Conservation (phyloP, 768 basidiomycete species). For the Phlebiopsis flavidoalba region DNA sequence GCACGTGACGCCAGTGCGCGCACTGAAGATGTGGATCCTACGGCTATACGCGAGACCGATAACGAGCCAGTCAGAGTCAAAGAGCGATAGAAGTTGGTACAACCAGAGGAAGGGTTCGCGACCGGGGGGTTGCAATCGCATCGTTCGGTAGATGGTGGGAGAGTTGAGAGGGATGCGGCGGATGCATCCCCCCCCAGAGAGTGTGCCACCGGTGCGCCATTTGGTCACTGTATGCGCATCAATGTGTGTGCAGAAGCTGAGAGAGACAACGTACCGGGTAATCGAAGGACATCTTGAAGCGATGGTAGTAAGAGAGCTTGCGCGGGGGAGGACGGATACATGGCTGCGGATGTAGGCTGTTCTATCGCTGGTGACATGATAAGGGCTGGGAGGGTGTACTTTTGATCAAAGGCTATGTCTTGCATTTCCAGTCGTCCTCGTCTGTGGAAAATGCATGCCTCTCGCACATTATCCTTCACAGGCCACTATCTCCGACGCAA, state of each 20-base stretch:
- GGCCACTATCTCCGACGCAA: slow-evolving; percentile 69
- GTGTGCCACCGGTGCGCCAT: slow-evolving; percentile 11
- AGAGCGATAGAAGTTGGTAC: slow-evolving; percentile 87
- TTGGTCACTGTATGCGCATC: slow-evolving; percentile 11
- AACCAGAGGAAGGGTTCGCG: slow-evolving; percentile 40
- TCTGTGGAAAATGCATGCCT: slow-evolving; percentile 44
- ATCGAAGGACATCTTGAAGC: slow-evolving; percentile 70
- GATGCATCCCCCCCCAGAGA: no score
- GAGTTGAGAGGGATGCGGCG: slow-evolving; percentile 10
- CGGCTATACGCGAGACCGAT: slow-evolving; percentile 83
- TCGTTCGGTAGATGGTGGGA: slow-evolving; percentile 11
- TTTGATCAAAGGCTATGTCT: slow-evolving; percentile 15
- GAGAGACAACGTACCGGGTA: slow-evolving; percentile 47
- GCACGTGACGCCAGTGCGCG: slow-evolving; percentile 64
- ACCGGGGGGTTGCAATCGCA: slow-evolving; percentile 16
- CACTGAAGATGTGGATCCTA: slow-evolving; percentile 84
- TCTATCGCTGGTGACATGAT: slow-evolving; percentile 13
- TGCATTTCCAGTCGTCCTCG: slow-evolving; percentile 25
- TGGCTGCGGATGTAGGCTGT: neutral
- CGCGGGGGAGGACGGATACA: neutral
- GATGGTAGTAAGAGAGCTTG: slow-evolving; percentile 54
- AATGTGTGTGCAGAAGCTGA: neutral
- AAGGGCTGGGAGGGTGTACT: slow-evolving; percentile 7
- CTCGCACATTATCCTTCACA: slow-evolving; percentile 74
- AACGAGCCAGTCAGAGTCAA: slow-evolving; percentile 77